phyloP scores from a whole-genome alignment of 1,284 basidiomycete genomes.

The Cryptococcus sp. region DNA sequence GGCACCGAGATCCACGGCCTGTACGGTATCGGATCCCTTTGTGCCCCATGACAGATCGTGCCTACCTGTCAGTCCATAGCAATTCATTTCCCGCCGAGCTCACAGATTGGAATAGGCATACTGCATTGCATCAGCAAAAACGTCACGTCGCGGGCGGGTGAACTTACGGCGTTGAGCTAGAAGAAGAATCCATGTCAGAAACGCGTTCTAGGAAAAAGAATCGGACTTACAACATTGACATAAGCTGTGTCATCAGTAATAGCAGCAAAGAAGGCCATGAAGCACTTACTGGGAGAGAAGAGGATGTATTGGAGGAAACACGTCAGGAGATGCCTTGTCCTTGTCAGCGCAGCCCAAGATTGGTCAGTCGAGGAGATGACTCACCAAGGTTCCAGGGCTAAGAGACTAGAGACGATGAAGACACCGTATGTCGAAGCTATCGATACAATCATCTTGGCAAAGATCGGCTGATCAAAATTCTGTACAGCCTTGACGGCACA shows the following conservation, averaged over 20 bases:
- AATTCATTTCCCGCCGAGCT: constrained; percentile 32
- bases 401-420: constrained; percentile 69
- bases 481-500: constrained; percentile 67
- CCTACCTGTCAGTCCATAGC: constrained; percentile 50
- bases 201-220: too few species aligned
- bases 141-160: constrained; percentile 2
- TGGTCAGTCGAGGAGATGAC: constrained; percentile 12
- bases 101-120: constrained; percentile 61
- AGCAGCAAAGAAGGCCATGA: background rate
- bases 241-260: constrained; percentile 34
- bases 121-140: constrained; percentile 17
- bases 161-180: constrained; percentile 38
- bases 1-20: constrained; percentile 69
- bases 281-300: constrained; percentile 52
- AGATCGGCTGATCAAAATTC: constrained; percentile 60
- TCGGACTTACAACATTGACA: constrained; percentile 39
- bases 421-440: constrained; percentile 82
- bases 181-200: constrained; percentile 1
- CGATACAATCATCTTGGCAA: constrained; percentile 73
- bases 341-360: background rate
- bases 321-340: constrained; percentile 64
- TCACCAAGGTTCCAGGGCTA: constrained; percentile 81
- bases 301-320: constrained; percentile 86
- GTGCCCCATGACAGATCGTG: constrained; percentile 74
- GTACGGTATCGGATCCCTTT: constrained; percentile 64